Evolutionary conservation across 176 grass and related monocot species (phyloP).

Genomic region (Triticum monococcum): DNA sequence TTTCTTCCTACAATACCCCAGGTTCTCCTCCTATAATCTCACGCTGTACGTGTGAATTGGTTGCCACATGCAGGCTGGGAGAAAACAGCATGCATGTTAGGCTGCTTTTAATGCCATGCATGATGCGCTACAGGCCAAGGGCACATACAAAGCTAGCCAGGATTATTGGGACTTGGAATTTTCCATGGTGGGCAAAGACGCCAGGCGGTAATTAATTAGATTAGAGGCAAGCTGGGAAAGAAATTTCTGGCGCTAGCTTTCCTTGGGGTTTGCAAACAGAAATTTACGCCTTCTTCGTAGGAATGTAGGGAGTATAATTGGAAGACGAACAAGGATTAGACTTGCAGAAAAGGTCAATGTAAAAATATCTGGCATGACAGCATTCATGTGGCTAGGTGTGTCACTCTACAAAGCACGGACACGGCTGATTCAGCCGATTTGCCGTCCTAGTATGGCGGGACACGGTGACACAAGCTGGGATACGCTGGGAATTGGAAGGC

Average conservation of each 20-base stretch:
- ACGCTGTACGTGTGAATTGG: neutral
- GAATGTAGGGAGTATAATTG: neutral
- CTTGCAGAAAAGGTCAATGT: conserved; percentile 7
- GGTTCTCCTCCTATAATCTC: neutral
- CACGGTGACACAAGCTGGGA: neutral
- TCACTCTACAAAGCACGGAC: neutral
- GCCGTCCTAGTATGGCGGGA: too few relatives aligned
- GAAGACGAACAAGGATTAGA: neutral
- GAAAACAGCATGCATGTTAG: neutral
- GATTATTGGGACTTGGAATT: neutral
- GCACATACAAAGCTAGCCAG: neutral
- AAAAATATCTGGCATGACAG: neutral
- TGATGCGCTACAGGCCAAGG: neutral
- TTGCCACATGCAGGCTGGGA: neutral
- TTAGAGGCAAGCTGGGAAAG: neutral
- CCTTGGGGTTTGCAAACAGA: neutral
- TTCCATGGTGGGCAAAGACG: neutral
- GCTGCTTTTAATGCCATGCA: neutral
- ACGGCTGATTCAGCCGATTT: too few relatives aligned
- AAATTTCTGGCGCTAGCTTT: neutral
- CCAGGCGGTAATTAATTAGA: neutral
- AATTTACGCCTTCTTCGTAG: neutral
- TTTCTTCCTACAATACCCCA: neutral
- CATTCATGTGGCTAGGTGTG: neutral
- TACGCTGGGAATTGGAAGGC: neutral